These are phyloP conservation scores for Entomortierella lignicola DNA, from an alignment of 192 early-diverging fungal species.

Conservation along the genomic window DNA sequence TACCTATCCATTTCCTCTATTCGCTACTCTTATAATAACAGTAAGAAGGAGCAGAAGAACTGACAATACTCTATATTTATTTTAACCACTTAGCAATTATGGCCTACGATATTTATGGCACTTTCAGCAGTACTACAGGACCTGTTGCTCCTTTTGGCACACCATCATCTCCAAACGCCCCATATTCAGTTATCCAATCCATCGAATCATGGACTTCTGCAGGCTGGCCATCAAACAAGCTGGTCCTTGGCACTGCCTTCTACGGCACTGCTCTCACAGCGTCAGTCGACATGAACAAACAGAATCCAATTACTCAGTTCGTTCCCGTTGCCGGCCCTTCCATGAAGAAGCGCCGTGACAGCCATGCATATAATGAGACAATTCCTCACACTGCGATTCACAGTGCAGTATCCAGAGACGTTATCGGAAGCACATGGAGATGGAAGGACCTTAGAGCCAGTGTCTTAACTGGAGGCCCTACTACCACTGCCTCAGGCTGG, in stretches of 20 bases:
- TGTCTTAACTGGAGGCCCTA: constrained; percentile 10
- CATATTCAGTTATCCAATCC: constrained; percentile 56
- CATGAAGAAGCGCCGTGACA: no score
- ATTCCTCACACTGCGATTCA: no score
- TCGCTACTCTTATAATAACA: no score
- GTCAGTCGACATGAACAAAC: constrained; percentile 20
- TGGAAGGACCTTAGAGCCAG: constrained; percentile 71
- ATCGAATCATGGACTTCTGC: constrained; percentile 64
- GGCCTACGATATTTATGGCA: constrained; percentile 41
- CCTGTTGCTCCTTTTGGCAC: constrained; percentile 60
- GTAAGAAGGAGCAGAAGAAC: no score
- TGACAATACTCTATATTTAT: neutral
- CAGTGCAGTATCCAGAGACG: no score
- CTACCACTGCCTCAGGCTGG: constrained; percentile 59
- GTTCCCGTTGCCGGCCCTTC: constrained; percentile 51
- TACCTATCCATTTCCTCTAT: constrained; percentile 33
- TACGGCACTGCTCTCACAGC: constrained; percentile 62
- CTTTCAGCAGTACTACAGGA: constrained; percentile 37
- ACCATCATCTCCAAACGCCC: constrained; percentile 22
- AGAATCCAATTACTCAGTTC: constrained; percentile 17
- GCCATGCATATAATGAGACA: no score
- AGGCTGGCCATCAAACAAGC: constrained; percentile 66
- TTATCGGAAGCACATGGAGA: constrained; percentile 66
- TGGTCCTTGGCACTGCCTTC: constrained; percentile 70
- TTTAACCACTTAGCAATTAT: constrained; percentile 24